Percentiles rank a stretch among this genome's conserved stretches.
These are phyloP conservation scores for Coprinellus micaceus DNA, from an alignment of 768 basidiomycete species.

Conservation along the genomic window DNA sequence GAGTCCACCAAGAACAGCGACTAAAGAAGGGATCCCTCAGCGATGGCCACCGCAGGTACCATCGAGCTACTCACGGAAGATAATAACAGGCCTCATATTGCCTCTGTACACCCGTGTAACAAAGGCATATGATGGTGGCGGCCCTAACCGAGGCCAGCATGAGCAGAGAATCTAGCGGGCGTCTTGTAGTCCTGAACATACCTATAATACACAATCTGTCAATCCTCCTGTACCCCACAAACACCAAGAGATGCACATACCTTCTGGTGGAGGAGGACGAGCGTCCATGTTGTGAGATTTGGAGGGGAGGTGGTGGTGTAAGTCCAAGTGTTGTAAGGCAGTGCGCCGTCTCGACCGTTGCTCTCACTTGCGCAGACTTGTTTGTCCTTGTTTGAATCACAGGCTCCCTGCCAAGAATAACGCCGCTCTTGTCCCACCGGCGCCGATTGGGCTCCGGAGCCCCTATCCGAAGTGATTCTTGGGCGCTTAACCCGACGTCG, in stretches of 20 bases:
- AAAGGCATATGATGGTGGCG: constrained; percentile 59
- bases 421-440: no score
- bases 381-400: neutral
- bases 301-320: neutral
- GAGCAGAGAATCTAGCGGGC: neutral
- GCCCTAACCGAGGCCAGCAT: constrained; percentile 23
- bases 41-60: no score
- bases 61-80: constrained; percentile 34
- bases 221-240: no score
- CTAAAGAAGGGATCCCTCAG: no score
- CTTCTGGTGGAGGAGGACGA: constrained; percentile 40
- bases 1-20: constrained; percentile 44
- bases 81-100: constrained; percentile 61
- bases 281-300: constrained; percentile 26
- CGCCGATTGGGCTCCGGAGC: no score
- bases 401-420: neutral
- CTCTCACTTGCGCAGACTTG: neutral
- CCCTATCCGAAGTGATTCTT: no score
- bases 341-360: neutral
- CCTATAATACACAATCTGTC: neutral
- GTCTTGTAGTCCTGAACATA: neutral
- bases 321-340: neutral
- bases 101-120: constrained; percentile 51
- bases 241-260: constrained; percentile 20
- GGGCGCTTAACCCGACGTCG: no score